A percentile compares a stretch with the other conserved stretches of the same genome.
Evolutionary conservation across 129 eudicot species (phyloP).

Genomic region (Silybum marianum): DNA sequence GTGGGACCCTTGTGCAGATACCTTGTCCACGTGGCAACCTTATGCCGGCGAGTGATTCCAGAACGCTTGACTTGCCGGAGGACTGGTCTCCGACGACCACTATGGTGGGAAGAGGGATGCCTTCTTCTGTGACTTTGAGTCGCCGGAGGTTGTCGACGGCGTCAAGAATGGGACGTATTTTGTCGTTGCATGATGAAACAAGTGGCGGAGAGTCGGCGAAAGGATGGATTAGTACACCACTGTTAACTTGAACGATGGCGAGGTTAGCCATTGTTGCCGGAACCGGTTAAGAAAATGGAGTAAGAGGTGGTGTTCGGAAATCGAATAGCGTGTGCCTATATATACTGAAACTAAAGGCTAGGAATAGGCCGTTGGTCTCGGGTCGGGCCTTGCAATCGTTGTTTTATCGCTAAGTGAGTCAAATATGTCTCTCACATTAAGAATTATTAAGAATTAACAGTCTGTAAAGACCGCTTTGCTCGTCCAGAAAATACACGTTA

Average conservation of each 20-base stretch:
- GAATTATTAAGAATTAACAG: too few species aligned
- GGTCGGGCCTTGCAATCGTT: too few species aligned
- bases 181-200: conserved; percentile 3
- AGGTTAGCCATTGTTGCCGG: background rate
- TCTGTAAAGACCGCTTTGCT: too few species aligned
- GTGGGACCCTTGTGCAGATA: conserved; percentile 34
- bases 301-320: too few species aligned
- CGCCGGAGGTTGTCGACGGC: background rate
- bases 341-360: too few species aligned
- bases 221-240: background rate
- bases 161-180: background rate
- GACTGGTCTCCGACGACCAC: conserved; percentile 43
- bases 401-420: too few species aligned
- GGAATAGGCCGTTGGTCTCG: too few species aligned
- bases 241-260: background rate
- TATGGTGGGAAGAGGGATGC: conserved; percentile 34
- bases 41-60: conserved; percentile 39
- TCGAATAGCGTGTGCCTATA: too few species aligned
- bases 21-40: conserved; percentile 37
- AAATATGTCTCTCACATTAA: too few species aligned
- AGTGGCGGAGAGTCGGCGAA: background rate
- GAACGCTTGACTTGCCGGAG: conserved; percentile 37
- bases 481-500: too few species aligned
- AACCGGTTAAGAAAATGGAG: background rate
- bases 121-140: background rate